Evolutionary conservation across 768 basidiomycete genomes (phyloP).

Genomic region (Erythrobasidium yunnanense): DNA sequence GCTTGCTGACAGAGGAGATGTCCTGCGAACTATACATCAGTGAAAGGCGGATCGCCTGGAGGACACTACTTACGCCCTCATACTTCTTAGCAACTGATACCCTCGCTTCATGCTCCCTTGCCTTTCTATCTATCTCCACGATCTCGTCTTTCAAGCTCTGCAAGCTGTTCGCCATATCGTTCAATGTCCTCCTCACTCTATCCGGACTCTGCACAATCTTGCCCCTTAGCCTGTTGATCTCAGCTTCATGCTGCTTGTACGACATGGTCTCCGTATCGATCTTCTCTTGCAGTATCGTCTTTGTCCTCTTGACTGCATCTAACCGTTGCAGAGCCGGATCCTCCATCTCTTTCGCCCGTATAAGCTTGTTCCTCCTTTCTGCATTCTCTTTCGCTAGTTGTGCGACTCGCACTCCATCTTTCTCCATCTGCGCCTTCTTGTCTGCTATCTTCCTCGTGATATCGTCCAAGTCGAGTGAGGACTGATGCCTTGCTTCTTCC

Average conservation of each 20-base stretch:
- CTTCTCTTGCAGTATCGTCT: constrained; percentile 12
- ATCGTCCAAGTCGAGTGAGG: constrained; percentile 10
- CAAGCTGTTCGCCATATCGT: constrained; percentile 18
- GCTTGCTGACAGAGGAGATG: constrained; percentile 22
- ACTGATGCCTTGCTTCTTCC: not conserved
- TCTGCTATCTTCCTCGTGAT: not conserved
- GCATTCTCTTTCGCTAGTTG: constrained; percentile 20
- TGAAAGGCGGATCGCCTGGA: not conserved
- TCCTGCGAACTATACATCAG: not conserved
- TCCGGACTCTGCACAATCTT: constrained; percentile 26
- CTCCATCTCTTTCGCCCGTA: constrained; percentile 17
- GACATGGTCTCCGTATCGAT: constrained; percentile 17
- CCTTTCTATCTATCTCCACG: constrained; percentile 23
- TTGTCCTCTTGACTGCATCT: constrained; percentile 15
- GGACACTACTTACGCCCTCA: constrained; percentile 16
- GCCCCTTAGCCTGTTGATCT: constrained; percentile 13
- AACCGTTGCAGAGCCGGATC: not conserved
- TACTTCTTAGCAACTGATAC: constrained; percentile 24
- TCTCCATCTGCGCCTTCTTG: constrained; percentile 15
- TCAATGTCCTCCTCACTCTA: constrained; percentile 26
- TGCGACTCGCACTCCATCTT: not conserved
- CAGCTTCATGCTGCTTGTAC: constrained; percentile 23
- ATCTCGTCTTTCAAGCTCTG: constrained; percentile 26
- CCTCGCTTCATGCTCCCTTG: constrained; percentile 20
- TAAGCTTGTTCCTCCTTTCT: constrained; percentile 9